Percentiles rank a stretch among this genome's conserved stretches.
Evolutionary conservation across 257 asterid species (phyloP).

Genomic region (Ehretia macrophylla): DNA sequence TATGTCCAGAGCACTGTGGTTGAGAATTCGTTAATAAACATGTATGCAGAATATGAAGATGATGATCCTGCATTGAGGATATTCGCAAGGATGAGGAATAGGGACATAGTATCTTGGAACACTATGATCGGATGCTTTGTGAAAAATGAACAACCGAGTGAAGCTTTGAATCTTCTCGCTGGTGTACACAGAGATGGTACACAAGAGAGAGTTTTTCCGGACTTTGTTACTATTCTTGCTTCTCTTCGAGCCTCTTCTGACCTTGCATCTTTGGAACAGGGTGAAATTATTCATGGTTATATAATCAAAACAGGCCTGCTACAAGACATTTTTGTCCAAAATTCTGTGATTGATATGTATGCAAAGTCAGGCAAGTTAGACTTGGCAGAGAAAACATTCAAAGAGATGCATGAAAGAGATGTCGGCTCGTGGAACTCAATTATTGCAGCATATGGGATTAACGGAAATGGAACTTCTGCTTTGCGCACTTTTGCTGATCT

Average conservation of each 20-base stretch:
- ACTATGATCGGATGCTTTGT: slow-evolving; percentile 40
- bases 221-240: slow-evolving; percentile 38
- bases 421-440: slow-evolving; percentile 46
- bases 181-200: slow-evolving; percentile 22
- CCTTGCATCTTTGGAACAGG: slow-evolving; percentile 26
- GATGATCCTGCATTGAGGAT: slow-evolving; percentile 22
- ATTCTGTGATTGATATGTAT: slow-evolving; percentile 47
- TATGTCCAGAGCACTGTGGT: slow-evolving; percentile 26
- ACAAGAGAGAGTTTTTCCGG: slow-evolving; percentile 21
- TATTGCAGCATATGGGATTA: slow-evolving; percentile 38
- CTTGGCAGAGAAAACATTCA: slow-evolving; percentile 30
- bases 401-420: slow-evolving; percentile 37
- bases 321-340: slow-evolving; percentile 36
- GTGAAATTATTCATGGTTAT: slow-evolving; percentile 37
- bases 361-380: slow-evolving; percentile 38
- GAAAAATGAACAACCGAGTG: slow-evolving; percentile 26
- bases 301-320: slow-evolving; percentile 30
- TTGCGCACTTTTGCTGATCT: slow-evolving; percentile 12
- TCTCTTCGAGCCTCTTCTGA: slow-evolving; percentile 42
- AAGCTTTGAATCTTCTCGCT: slow-evolving; percentile 28
- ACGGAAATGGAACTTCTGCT: slow-evolving; percentile 35
- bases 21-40: slow-evolving; percentile 42
- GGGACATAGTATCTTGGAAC: slow-evolving; percentile 47
- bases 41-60: slow-evolving; percentile 31
- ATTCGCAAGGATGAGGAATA: slow-evolving; percentile 27